These are phyloP conservation scores for Lophiotrema nucula DNA, from an alignment of 495 filamentous ascomycete genomes.

Conservation along the genomic window DNA sequence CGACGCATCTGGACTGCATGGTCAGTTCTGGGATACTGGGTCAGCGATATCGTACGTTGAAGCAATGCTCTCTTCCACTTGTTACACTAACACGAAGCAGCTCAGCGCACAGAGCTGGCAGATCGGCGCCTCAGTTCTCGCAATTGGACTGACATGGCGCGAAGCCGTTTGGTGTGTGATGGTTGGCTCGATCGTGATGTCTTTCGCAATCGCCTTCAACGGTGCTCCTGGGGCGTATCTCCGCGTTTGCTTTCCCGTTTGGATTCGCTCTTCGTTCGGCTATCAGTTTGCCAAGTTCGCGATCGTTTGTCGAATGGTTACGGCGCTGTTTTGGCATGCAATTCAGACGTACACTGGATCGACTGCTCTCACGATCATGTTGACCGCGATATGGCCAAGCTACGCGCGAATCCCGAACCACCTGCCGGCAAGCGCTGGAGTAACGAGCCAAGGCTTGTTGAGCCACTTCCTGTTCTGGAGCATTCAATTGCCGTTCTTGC, in stretches of 20 bases:
- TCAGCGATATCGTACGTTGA: slow-evolving; percentile 48
- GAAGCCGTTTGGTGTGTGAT: slow-evolving; percentile 37
- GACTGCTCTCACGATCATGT: slow-evolving; percentile 37
- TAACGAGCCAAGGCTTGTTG: not conserved
- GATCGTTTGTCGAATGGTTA: slow-evolving; percentile 47
- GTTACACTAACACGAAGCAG: too few species aligned
- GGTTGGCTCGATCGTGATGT: slow-evolving; percentile 42
- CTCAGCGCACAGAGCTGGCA: slow-evolving; percentile 51
- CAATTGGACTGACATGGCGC: slow-evolving; percentile 52
- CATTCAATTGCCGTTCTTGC: slow-evolving; percentile 35
- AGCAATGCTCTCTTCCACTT: slow-evolving; percentile 38
- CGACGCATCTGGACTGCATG: slow-evolving; percentile 44
- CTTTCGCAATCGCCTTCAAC: slow-evolving; percentile 50
- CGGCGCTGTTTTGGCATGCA: slow-evolving; percentile 50
- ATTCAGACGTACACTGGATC: slow-evolving; percentile 45
- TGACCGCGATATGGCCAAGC: not conserved
- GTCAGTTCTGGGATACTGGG: slow-evolving; percentile 52
- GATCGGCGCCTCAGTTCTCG: slow-evolving; percentile 55
- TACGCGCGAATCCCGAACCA: not conserved
- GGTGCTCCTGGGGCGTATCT: slow-evolving; percentile 49
- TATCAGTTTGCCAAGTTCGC: slow-evolving; percentile 41
- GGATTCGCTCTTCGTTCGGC: slow-evolving; percentile 44
- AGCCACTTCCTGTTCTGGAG: slow-evolving; percentile 1
- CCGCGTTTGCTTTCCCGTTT: slow-evolving; percentile 48
- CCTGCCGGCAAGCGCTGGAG: not conserved